A percentile compares a stretch with the other conserved stretches of the same genome.
phyloP scores from a whole-genome alignment of 2,329 filamentous ascomycete species.

The Cladosporium sp. region DNA sequence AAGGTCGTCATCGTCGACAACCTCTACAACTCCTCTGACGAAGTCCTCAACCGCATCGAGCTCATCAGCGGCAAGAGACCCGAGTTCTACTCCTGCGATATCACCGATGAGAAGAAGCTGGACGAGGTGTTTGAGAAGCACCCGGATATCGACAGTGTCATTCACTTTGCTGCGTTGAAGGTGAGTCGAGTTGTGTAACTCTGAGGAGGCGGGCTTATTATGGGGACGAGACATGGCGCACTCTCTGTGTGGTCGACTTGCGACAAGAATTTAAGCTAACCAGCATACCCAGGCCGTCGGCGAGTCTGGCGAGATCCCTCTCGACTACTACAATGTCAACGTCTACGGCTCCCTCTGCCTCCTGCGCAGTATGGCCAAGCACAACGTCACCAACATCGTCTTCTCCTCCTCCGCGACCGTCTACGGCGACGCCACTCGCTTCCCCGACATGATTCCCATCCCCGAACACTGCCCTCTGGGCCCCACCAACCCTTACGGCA shows the following conservation, averaged over 20 bases:
- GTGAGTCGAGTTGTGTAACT: slow-evolving; percentile 36
- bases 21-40: slow-evolving; percentile 92
- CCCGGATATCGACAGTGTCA: slow-evolving; percentile 94
- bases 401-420: slow-evolving; percentile 98
- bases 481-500: slow-evolving; percentile 95
- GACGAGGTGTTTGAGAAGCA: slow-evolving; percentile 85
- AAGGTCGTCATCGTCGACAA: slow-evolving; percentile 95
- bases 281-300: slow-evolving; percentile 73
- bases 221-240: slow-evolving; percentile 81
- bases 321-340: slow-evolving; percentile 98
- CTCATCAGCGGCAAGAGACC: slow-evolving; percentile 86
- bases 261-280: no score
- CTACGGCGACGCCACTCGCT: slow-evolving; percentile 94
- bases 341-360: slow-evolving; percentile 88
- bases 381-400: slow-evolving; percentile 94
- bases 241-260: no score
- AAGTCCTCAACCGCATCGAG: slow-evolving; percentile 92
- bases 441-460: slow-evolving; percentile 98
- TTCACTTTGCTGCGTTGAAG: slow-evolving; percentile 98
- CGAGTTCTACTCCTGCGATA: slow-evolving; percentile 77
- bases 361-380: slow-evolving; percentile 77
- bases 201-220: slow-evolving; percentile 49
- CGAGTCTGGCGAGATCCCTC: slow-evolving; percentile 86
- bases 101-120: slow-evolving; percentile 78
- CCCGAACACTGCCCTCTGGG: slow-evolving; percentile 94